Conservation (phyloP, 768 basidiomycete species). For the Pseudohyphozyma bogoriensis region DNA sequence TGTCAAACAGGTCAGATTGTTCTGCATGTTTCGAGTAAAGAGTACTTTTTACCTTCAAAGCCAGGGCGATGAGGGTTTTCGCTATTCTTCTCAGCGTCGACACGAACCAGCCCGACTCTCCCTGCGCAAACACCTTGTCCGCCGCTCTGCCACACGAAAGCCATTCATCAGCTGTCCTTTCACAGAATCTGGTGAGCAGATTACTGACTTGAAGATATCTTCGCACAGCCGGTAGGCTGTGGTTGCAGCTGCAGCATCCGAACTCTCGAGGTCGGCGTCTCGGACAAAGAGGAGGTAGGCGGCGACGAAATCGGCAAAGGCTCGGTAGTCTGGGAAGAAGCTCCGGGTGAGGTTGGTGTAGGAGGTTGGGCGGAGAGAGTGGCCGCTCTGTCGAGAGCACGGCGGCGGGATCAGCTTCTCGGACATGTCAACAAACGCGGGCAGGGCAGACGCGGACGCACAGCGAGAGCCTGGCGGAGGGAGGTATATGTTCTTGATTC, state of each 20-base stretch:
- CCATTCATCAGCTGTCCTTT: not conserved
- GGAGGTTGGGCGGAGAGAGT: not conserved
- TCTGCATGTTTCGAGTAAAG: not conserved
- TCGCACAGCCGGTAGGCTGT: constrained; percentile 16
- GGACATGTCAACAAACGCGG: not conserved
- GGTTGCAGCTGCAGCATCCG: not conserved
- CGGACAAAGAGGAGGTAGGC: constrained; percentile 24
- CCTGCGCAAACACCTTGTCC: constrained; percentile 13
- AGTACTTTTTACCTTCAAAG: constrained; percentile 16
- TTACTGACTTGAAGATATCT: constrained; percentile 24
- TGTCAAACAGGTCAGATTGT: not conserved
- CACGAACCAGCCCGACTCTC: constrained; percentile 30
- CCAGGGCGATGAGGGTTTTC: constrained; percentile 7
- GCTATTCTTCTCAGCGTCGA: constrained; percentile 27
- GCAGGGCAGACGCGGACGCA: not conserved
- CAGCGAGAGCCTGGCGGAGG: constrained; percentile 5
- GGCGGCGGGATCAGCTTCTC: too few species aligned
- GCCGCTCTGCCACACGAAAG: constrained; percentile 3
- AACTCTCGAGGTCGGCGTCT: constrained; percentile 7
- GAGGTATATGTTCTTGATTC: not conserved
- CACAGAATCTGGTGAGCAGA: not conserved
- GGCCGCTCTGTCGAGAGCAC: not conserved
- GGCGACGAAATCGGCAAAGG: constrained; percentile 29
- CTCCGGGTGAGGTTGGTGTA: constrained; percentile 15
- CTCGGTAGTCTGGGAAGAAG: constrained; percentile 17